These are phyloP conservation scores for Trametes coccinea DNA, from an alignment of 768 basidiomycete genomes.

Conservation along the genomic window DNA sequence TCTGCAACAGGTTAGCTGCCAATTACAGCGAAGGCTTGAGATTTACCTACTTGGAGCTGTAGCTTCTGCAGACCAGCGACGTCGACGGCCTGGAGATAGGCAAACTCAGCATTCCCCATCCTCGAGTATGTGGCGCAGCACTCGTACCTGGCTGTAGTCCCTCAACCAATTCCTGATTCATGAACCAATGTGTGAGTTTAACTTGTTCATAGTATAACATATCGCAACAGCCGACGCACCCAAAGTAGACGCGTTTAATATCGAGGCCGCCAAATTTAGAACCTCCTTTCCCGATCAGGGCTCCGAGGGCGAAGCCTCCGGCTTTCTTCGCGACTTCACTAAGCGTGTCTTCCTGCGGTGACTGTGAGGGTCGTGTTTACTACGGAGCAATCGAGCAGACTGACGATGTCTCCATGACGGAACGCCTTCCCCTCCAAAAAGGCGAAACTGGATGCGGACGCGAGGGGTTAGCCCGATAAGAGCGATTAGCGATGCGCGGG, in stretches of 20 bases:
- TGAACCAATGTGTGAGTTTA: background rate
- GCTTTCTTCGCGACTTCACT: conserved; percentile 59
- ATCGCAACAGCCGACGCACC: conserved; percentile 43
- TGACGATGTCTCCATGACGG: conserved; percentile 85
- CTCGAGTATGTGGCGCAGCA: background rate
- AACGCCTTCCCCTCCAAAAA: conserved; percentile 87
- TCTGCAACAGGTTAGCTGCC: conserved; percentile 42
- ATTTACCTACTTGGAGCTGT: conserved; percentile 54
- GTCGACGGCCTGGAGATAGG: conserved; percentile 66
- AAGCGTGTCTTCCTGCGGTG: conserved; percentile 65
- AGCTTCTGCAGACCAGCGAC: conserved; percentile 77
- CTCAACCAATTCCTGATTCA: conserved; percentile 78
- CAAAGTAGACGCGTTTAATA: conserved; percentile 82
- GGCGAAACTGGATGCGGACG: conserved; percentile 52
- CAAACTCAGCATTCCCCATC: background rate
- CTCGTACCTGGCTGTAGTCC: conserved; percentile 74
- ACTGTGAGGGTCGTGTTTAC: conserved; percentile 13
- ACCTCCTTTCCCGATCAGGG: conserved; percentile 53
- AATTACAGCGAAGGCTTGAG: background rate
- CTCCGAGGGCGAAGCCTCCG: conserved; percentile 58
- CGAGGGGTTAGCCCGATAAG: conserved; percentile 42
- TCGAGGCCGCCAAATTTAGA: conserved; percentile 78
- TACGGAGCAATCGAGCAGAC: conserved; percentile 19
- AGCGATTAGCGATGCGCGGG: background rate
- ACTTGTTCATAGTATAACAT: background rate